Evolutionary conservation across 192 early-diverging fungal genomes (phyloP), one percentile per base, ranked within the genome.

Genomic region (Umbelopsis sp.): DNA sequence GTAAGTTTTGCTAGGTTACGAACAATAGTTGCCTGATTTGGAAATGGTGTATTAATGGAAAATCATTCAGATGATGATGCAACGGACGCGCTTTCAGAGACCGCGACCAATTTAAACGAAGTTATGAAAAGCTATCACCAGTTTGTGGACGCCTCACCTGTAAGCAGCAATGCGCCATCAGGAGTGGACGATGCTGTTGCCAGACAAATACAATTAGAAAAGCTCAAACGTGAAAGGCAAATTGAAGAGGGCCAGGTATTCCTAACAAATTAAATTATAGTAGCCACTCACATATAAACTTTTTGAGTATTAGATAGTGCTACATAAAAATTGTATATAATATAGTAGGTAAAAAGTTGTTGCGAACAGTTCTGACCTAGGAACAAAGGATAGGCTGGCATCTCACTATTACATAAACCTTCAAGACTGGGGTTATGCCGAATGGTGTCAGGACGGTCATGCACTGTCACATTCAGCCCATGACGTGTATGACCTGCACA

Each of bases 191-290:
- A 25, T 2, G 30, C 27, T 3, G 25, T 61, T 61, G 27, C 55
- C 27, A 61, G 33, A 13, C 55, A 61, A 16, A 27, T 61, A 15
- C 55, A 61, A 35, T 13, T 61, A 25, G 55, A 61, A 18, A 61
- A 61, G 30, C 55, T 61, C 55, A 61, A 61, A 61, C 55, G 55
- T 30, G 55, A 61, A 61, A 61, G 30, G n/a, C 33, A 61, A 35
- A 61, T 61, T 35, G 55, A 61, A 35, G 55, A 61, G 30, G 55
- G 55, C 10, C 27, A 61, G 33, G 55, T 16, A 16, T 61, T 61
- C 12, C 21, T 30, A 25, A 18, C 55, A 0, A 25, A 25, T 30
- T 61, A 25, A 61, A 61, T 30, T 30, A 18, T 35, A 41, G 37
- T 41, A 41, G 37, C 37, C 37, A 41, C 37, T 41, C 37, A 41